Base-by-base conservation (phyloP, 2,329 filamentous ascomycete genomes). In the Penicillium janthinellum region DNA sequence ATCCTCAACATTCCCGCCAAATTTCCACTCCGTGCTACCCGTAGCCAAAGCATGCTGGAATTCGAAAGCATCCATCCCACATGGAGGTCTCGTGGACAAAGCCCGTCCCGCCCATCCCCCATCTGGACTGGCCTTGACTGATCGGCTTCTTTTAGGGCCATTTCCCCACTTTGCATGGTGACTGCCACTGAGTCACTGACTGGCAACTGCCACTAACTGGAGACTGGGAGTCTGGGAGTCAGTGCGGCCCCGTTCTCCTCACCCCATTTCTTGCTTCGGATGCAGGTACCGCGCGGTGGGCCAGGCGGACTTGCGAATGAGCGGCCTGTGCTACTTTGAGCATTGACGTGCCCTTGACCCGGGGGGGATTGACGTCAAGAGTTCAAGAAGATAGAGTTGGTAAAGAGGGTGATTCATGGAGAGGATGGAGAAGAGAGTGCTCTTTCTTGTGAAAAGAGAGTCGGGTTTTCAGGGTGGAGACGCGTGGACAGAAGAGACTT, bases 31-130 rank as follows among this genome's bases (percentile, higher is more conserved):
- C 2, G 14, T 15, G 15, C 11, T 17, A 31, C 15, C 15, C 25
- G 12, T 34, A 15, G 45, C 4, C n/a, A 12, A 50, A 38, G 48
- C 48, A 37, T 35, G 48, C 20, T 15, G 20, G 34, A 39, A 38
- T 38, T 15, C 35, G 38, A 41, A 28, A 5, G 20, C 11, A 17
- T 17, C 35, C 49, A n/a, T 51, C 37, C 49, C 64, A 67, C 64
- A 67, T 67, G 65, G 65, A 64, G 60, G 64, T 66, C 65, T 67
- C 64, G 64, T 67, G 64, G 65, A 58, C 57, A 58, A 58, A 57
- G 49, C 39, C 39, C 54, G 41, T 37, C 54, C 42, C 41, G 39
- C 45, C 39, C 38, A 55, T 54, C 25, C 55, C 15, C 14, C 25
- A n/a, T 37, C 20, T 12, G 4, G 2, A 20, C 12, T 7, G 37